Base-by-base conservation (phyloP, 129 eudicot genomes). In the Flaveria bidentis region DNA sequence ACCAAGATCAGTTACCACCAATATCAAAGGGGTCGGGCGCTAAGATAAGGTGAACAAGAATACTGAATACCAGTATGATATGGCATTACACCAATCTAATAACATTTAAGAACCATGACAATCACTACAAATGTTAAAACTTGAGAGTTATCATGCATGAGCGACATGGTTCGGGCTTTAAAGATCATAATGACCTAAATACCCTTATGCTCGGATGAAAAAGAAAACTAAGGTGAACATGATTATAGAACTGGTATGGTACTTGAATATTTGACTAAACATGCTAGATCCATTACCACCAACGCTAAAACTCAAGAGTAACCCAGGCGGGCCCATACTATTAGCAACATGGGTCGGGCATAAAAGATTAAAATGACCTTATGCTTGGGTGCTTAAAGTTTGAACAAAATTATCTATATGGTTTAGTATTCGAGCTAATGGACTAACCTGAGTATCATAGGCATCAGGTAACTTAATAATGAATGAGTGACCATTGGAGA, bases 401-500 rank as follows among this genome's bases (percentile, higher is more conserved):
- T n/a, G n/a, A n/a, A n/a, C n/a, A n/a, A n/a, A n/a, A n/a, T n/a
- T n/a, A n/a, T n/a, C n/a, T n/a, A n/a, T n/a, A n/a, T n/a, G n/a
- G n/a, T n/a, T n/a, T n/a, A n/a, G n/a, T n/a, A n/a, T n/a, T 44
- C 44, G 22, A 36, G 41, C 25, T 26, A 73, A 5, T 18, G 36
- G 73, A 57, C 86, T 71, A 45, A 95, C 99, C 97, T 89, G 99
- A 64, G 99, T 91, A 55, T 95, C 96, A 14, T 83, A 95, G 76
- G 96, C 99, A 73, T 95, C 88, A 1, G 99, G 93, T 50, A 95
- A 85, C 80, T 95, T 91, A 64, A 87, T 72, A 26, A 95, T 85
- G 85, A 95, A 95, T 6, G 97, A 91, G 80, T 95, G 97, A 11
- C 97, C 99, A 77, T 95, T 95, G 69, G 99, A 92, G 36, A 91